Conservation (phyloP, 495 filamentous ascomycete species). For the Xylaria grammica region DNA sequence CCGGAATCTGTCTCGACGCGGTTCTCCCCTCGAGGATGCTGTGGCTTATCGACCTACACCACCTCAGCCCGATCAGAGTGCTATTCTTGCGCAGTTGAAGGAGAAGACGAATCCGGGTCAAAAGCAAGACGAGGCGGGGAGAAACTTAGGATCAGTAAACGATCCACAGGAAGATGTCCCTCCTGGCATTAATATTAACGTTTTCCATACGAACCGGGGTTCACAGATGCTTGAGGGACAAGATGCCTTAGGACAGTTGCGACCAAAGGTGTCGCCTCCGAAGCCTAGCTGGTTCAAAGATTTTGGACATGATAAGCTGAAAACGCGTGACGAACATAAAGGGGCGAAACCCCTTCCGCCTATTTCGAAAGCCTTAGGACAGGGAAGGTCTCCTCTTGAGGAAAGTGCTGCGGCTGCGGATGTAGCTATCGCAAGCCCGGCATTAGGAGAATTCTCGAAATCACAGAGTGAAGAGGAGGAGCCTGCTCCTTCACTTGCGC, state of each 20-base stretch:
- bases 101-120: slow-evolving; percentile 28
- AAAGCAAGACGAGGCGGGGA: slow-evolving; percentile 15
- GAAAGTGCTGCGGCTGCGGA: slow-evolving; percentile 28
- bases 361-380: slow-evolving; percentile 15
- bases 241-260: slow-evolving; percentile 21
- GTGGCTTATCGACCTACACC: slow-evolving; percentile 14
- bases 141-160: neutral
- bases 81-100: slow-evolving; percentile 42
- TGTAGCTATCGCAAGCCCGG: slow-evolving; percentile 18
- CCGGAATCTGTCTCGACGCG: slow-evolving; percentile 14
- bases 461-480: neutral
- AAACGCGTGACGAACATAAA: slow-evolving; percentile 11
- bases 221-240: slow-evolving; percentile 40
- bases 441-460: neutral
- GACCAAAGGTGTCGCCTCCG: slow-evolving; percentile 21
- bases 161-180: slow-evolving; percentile 27
- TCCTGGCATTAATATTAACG: slow-evolving; percentile 39
- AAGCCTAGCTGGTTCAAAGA: slow-evolving; percentile 40
- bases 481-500: neutral
- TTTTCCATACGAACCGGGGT: slow-evolving; percentile 45
- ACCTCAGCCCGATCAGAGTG: slow-evolving; percentile 41
- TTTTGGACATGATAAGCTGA: slow-evolving; percentile 31
- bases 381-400: slow-evolving; percentile 24
- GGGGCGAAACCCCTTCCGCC: slow-evolving; percentile 11
- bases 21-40: slow-evolving; percentile 11